Base-by-base conservation (phyloP, 1,284 basidiomycete genomes). In the Sphaerobolus stellatus region DNA sequence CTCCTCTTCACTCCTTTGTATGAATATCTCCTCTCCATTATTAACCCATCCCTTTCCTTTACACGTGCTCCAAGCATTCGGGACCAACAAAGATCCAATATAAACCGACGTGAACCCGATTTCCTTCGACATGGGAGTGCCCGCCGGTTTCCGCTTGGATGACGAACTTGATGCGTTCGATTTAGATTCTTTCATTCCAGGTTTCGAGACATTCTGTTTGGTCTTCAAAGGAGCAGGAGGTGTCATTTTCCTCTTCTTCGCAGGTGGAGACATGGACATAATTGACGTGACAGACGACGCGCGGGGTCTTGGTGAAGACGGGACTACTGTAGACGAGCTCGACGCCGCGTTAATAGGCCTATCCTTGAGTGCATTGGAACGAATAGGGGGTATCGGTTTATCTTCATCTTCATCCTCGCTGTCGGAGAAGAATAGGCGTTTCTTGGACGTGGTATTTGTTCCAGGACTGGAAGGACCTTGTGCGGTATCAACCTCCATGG, bases 11-110 rank as follows among this genome's bases (percentile, higher is more conserved):
- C 88, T 84, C 46, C 86, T 73, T 61, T 81, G 77, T 13, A 90
- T 72, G 30, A 63, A 63, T 30, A 90, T 72, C 24, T 73, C 67
- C n/a, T 90, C 88, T n/a, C 82, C 82, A 18, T 70, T 59, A 52
- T 83, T 83, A 43, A 88, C 72, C 59, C 88, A 88, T 2, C 84
- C 83, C 59, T 79, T 81, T 1, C 87, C 88, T 52, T 80, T 85
- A n/a, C 79, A 83, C 20, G 85, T 91, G 58, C 85, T 87, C 86
- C 87, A 91, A 8, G 87, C 88, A 61, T 87, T 86, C n/a, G 78
- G 76, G n/a, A 90, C 77, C 9, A 90, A 59, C 54, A 90, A 75
- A 43, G 84, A 83, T 11, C 88, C 88, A 20, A 91, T 64, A 61
- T 88, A 90, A 27, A 52, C 34, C n/a, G 44, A 28, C 24, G 48